Evolutionary conservation across 1,284 basidiomycete genomes (phyloP).

Genomic region (Microbotryum silenes-acaulis): DNA sequence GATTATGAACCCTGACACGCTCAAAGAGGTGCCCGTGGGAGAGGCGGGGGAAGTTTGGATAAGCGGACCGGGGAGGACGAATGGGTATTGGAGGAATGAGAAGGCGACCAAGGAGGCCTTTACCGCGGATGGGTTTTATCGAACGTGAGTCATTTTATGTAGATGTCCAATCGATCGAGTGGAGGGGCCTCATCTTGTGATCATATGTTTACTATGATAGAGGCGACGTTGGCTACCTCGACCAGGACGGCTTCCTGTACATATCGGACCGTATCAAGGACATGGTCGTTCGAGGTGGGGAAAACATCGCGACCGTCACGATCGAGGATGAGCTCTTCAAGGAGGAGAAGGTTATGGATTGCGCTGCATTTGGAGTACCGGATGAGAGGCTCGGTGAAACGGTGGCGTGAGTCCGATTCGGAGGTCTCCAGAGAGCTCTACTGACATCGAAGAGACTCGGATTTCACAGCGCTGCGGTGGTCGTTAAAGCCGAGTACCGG

Average conservation of each 20-base stretch:
- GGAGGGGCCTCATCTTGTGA: conserved; percentile 43
- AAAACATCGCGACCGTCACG: conserved; percentile 54
- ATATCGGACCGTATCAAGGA: conserved; percentile 55
- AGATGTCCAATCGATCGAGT: too few relatives aligned
- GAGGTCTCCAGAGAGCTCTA: too few relatives aligned
- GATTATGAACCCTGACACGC: conserved; percentile 15
- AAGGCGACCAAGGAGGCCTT: conserved; percentile 50
- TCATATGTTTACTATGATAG: conserved; percentile 31
- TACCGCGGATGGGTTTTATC: conserved; percentile 50
- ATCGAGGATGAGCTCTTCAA: conserved; percentile 60
- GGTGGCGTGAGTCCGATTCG: conserved; percentile 41
- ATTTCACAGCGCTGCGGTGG: conserved; percentile 40
- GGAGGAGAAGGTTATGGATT: conserved; percentile 49
- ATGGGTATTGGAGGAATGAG: conserved; percentile 54
- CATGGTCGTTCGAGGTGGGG: conserved; percentile 54
- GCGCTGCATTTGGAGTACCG: conserved; percentile 52
- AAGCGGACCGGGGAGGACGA: conserved; percentile 54
- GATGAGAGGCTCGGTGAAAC: conserved; percentile 55
- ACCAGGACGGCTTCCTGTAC: conserved; percentile 58
- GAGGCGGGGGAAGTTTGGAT: conserved; percentile 39
- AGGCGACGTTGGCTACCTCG: conserved; percentile 54
- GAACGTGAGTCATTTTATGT: too few relatives aligned
- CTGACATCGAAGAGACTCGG: too few relatives aligned
- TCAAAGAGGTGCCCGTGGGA: neutral
- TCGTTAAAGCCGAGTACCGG: conserved; percentile 44